Evolutionary conservation across 495 filamentous ascomycete genomes (phyloP), one percentile per base, ranked within the genome.

Genomic region (Aspergillus steynii): DNA sequence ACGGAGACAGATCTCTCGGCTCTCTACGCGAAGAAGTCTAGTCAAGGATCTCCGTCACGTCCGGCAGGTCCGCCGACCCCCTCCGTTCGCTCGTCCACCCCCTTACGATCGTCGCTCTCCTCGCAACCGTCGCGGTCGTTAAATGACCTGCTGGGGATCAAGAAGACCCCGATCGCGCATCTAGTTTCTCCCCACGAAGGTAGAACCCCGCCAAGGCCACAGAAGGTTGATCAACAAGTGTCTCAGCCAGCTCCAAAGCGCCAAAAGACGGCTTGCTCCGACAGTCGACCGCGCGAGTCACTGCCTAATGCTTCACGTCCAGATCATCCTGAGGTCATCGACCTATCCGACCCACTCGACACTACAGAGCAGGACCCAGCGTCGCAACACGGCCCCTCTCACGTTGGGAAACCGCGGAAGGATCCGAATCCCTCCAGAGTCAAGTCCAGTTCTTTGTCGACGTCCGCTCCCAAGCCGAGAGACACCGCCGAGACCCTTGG

Each of bases 1-100:
- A 85, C 81, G 1, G 82, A 94, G 64, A 90, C 92, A 48, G 92
- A 97, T 69, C 66, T 96, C 14, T 87, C 88, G 0, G 83, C 83
- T 46, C 68, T 96, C 20, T 75, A 92, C 27, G 86, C 89, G 64
- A 93, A 88, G 69, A 85, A 81, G 29, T 66, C 71, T 60, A 61
- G 60, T 53, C 57, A 76, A 60, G 59, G 55, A 0, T 76, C 70
- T 4, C 74, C 70, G 10, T 54, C 55, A 49, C 61, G 56, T 42
- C 53, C 60, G 32, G 68, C 47, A 56, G 62, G 64, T 29, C 53
- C 46, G 8, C 45, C 50, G 8, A 55, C 62, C 14, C 63, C 60
- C 29, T 52, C 68, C 20, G 52, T 58, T 3, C 69, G 69, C 49
- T 5, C 60, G 46, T 60, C 68, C 1, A 67, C 66, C 45, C 60